phyloP scores from a whole-genome alignment of 2,329 filamentous ascomycete species.

The Cercospora sp. region DNA sequence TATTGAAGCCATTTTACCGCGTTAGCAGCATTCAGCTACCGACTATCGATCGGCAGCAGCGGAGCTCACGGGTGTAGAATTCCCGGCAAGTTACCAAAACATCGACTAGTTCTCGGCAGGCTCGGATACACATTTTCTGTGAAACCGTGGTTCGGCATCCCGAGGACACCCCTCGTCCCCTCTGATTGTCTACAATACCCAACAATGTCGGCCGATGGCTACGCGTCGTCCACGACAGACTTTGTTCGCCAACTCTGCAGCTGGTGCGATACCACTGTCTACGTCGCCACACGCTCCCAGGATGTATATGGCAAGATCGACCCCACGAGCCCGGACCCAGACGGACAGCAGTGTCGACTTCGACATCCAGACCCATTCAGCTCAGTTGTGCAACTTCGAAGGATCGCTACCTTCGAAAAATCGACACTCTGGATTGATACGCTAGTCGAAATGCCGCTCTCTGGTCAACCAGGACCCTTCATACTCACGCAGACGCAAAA shows the following conservation, averaged over 20 bases:
- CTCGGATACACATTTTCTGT: background rate
- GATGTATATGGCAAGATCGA: background rate
- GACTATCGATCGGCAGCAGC: background rate
- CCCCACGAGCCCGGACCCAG: background rate
- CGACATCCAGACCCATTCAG: background rate
- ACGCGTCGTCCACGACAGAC: background rate
- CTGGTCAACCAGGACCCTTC: background rate
- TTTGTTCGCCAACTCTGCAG: background rate
- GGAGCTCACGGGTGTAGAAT: background rate
- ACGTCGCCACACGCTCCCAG: background rate
- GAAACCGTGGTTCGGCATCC: background rate
- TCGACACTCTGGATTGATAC: background rate
- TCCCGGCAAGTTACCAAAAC: background rate
- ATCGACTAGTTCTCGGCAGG: background rate
- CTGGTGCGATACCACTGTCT: too few relatives aligned
- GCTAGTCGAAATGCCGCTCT: background rate
- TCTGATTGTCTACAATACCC: background rate
- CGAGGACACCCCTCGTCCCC: background rate
- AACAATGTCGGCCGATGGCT: background rate
- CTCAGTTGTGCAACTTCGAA: background rate
- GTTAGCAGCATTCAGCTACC: background rate
- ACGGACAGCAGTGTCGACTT: background rate
- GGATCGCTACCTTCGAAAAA: background rate
- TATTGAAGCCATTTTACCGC: background rate
- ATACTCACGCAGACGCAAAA: background rate